phyloP scores from a whole-genome alignment of 164 flowering plant genomes.

The Nelumbo lutea region DNA sequence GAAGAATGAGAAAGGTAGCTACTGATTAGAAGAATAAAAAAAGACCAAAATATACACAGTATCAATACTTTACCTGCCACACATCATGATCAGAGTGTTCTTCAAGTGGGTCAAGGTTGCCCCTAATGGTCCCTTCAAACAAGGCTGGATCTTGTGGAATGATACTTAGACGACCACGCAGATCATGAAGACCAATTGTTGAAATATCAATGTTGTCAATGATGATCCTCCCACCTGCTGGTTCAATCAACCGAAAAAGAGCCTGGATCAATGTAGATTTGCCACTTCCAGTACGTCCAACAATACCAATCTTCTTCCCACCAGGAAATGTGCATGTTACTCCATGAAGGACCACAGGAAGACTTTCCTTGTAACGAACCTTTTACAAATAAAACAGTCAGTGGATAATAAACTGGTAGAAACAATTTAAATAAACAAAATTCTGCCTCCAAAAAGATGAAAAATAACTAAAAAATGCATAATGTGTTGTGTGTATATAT shows the following conservation, averaged over 20 bases:
- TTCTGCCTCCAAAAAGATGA: not conserved
- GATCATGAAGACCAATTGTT: constrained; percentile 86
- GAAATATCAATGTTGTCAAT: constrained; percentile 86
- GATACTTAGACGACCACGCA: constrained; percentile 82
- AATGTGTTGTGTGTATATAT: too few relatives aligned
- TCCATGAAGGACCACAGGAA: constrained; percentile 90
- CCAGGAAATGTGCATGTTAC: constrained; percentile 81
- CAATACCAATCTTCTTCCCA: constrained; percentile 88
- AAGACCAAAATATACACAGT: not conserved
- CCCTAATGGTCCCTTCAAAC: constrained; percentile 89
- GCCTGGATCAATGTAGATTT: constrained; percentile 96
- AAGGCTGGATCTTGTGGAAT: constrained; percentile 94
- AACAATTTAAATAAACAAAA: not conserved
- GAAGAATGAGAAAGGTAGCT: not conserved
- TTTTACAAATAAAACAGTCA: constrained; percentile 21
- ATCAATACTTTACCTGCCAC: constrained; percentile 61
- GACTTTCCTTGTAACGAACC: constrained; percentile 95
- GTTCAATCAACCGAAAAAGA: constrained; percentile 83
- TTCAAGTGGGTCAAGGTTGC: constrained; percentile 89
- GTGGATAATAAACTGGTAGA: not conserved
- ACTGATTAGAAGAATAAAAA: too few relatives aligned
- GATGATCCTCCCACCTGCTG: constrained; percentile 67
- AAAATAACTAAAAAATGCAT: not conserved
- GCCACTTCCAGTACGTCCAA: constrained; percentile 98
- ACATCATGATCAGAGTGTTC: constrained; percentile 81